phyloP scores from a whole-genome alignment of 371 early-diverging fungal species.

The Conidiobolus incongruus region DNA sequence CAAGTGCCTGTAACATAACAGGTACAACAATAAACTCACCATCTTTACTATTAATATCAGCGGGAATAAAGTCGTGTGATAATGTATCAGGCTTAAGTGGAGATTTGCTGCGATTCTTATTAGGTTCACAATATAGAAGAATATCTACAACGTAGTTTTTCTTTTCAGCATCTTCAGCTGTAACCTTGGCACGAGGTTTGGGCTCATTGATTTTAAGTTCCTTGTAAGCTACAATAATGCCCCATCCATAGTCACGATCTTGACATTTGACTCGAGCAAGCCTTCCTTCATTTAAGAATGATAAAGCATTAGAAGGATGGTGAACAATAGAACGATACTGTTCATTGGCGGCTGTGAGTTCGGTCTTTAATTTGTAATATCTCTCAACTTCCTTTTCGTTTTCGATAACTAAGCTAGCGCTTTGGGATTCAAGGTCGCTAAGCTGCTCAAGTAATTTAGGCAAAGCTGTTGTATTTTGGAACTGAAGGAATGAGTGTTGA shows the following conservation, averaged over 20 bases:
- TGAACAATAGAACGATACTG: constrained; percentile 60
- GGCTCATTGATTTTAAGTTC: too few species aligned
- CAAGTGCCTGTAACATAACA: constrained; percentile 41
- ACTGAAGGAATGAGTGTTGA: constrained; percentile 89
- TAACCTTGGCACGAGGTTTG: neutral
- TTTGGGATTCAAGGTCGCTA: constrained; percentile 2
- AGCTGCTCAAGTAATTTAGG: constrained; percentile 43
- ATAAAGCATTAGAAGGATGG: constrained; percentile 54
- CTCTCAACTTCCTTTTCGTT: constrained; percentile 41
- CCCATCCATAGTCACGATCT: constrained; percentile 83
- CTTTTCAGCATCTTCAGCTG: neutral
- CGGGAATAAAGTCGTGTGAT: too few species aligned
- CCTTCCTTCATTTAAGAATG: constrained; percentile 76
- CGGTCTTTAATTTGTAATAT: constrained; percentile 55
- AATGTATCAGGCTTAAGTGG: too few species aligned
- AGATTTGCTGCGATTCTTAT: constrained; percentile 28
- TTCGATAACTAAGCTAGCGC: constrained; percentile 26
- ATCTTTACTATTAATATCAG: too few species aligned
- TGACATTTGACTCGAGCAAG: constrained; percentile 41
- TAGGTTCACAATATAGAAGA: constrained; percentile 43
- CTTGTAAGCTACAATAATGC: constrained; percentile 49
- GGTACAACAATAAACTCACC: constrained; percentile 35
- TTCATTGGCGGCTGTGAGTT: constrained; percentile 31
- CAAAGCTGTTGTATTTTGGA: constrained; percentile 70
- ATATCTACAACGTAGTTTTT: constrained; percentile 52